A percentile compares a stretch with the other conserved stretches of the same genome.
These are phyloP conservation scores for Plasmodium knowlesi DNA, from an alignment of 169 alveolate genomes.

Conservation along the genomic window DNA sequence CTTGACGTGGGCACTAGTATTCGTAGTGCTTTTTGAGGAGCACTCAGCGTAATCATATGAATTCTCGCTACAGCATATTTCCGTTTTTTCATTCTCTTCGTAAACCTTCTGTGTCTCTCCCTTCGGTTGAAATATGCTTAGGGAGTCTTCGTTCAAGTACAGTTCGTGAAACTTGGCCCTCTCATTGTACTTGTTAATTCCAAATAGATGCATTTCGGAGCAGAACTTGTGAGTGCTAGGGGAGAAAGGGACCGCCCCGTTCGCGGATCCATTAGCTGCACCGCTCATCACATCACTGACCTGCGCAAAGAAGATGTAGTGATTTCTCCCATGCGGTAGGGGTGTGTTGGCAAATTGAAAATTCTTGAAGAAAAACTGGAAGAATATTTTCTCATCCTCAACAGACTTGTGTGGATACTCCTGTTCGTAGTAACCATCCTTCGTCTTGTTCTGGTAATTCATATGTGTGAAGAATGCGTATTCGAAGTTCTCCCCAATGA, in stretches of 20 bases:
- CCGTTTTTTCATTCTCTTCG: constrained; percentile 32
- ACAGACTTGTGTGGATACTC: constrained; percentile 68
- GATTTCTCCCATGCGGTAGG: constrained; percentile 29
- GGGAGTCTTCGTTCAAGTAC: constrained; percentile 8
- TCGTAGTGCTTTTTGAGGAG: constrained; percentile 5
- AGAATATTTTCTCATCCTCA: constrained; percentile 54
- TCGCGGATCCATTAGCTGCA: not conserved
- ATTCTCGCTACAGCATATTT: constrained; percentile 6
- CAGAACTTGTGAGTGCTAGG: not conserved
- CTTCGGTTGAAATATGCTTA: not conserved
- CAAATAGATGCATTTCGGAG: constrained; percentile 47
- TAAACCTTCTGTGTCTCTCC: not conserved
- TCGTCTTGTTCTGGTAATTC: constrained; percentile 42
- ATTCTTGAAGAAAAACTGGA: constrained; percentile 31
- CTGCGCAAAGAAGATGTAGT: constrained; percentile 34
- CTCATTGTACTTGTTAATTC: constrained; percentile 8
- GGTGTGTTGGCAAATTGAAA: constrained; percentile 27
- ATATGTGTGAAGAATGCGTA: constrained; percentile 60
- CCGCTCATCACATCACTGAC: not conserved
- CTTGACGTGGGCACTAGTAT: not conserved
- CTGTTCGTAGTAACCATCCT: constrained; percentile 53
- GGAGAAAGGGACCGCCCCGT: not conserved
- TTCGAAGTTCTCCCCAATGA: constrained; percentile 23
- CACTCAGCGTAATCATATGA: not conserved
- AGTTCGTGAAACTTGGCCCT: constrained; percentile 8